Base-by-base conservation (phyloP, 2,329 filamentous ascomycete genomes). In the Pseudogymnoascus verrucosus region DNA sequence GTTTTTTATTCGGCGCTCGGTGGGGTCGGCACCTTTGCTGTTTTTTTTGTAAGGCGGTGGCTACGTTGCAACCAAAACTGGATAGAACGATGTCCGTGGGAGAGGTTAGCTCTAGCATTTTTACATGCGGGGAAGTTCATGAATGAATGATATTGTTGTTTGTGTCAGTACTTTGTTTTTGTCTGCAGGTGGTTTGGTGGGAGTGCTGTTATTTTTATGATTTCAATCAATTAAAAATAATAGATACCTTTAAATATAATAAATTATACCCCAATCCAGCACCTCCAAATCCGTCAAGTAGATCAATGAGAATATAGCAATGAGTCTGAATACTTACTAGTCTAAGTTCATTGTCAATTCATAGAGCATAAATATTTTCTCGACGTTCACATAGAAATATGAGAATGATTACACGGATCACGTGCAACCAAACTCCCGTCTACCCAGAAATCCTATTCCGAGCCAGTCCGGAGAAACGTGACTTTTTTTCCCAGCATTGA, bases 401-500 rank as follows among this genome's bases (percentile, higher is more conserved):
- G 51, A 57, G 10, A 36, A 57, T 28, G 16, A 34, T 14, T 19
- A 12, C 3, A 12, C 28, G n/a, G 8, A 34, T 57, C 51, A 57
- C 51, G 51, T 57, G 51, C n/a, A 6, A 12, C 51, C 31, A 5
- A 19, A 8, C n/a, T 1, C 23, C 23, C 21, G 39, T 5, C 23
- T 28, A 6, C n/a, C 23, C 28, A 11, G 2, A 57, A 57, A 34
- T 36, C 16, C 16, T 34, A 57, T 57, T 57, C 51, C 51, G 51
- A 57, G 51, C 51, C 51, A 57, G 51, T 57, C 51, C 51, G 51
- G 51, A 57, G 8, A 36, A 57, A 57, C 51, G 51, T 57, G 51
- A 57, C 51, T 57, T 57, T 57, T 57, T 57, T 57, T 57, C 51
- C 47, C 16, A 57, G 28, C 28, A 57, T 57, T 57, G 51, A 57